Percentiles rank a stretch among this genome's conserved stretches.
Conservation (phyloP, 2,329 filamentous ascomycete genomes). For the Clarireedia monteithiana region DNA sequence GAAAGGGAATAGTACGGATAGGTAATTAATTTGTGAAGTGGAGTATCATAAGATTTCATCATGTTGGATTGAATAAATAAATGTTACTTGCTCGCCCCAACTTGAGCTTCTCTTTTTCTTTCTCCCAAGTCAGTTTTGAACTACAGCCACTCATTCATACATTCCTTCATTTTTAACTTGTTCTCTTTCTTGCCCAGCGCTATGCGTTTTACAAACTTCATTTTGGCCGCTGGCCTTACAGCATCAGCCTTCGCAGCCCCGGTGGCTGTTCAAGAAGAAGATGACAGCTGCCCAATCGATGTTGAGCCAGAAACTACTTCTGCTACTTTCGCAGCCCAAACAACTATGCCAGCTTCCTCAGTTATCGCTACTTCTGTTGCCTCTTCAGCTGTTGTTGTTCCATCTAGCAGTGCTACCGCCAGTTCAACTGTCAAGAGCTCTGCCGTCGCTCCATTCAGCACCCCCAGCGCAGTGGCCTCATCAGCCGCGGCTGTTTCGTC, state of each 20-base stretch:
- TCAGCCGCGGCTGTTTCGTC: not conserved
- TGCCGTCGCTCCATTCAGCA: not conserved
- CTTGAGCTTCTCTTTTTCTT: not conserved
- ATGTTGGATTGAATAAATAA: not conserved
- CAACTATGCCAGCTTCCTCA: not conserved
- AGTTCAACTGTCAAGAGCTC: not conserved
- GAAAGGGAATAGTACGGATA: not conserved
- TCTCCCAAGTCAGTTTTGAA: not conserved
- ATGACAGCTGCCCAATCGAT: conserved; percentile 5
- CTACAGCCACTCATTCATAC: conserved; percentile 2
- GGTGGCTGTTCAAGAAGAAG: conserved; percentile 3
- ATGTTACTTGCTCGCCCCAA: not conserved
- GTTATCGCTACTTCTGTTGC: not conserved
- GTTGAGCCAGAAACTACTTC: conserved; percentile 1
- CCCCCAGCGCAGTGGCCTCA: not conserved
- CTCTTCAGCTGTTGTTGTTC: not conserved
- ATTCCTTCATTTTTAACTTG: not conserved
- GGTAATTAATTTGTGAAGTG: not conserved
- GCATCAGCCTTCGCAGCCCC: conserved; percentile 8
- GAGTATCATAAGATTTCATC: not conserved
- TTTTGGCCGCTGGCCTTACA: conserved; percentile 8
- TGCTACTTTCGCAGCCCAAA: not conserved
- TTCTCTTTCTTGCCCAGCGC: not conserved
- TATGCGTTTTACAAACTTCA: conserved; percentile 7
- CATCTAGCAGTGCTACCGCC: not conserved